Evolutionary conservation across 768 basidiomycete species (phyloP).

Genomic region (Kwoniella pini): DNA sequence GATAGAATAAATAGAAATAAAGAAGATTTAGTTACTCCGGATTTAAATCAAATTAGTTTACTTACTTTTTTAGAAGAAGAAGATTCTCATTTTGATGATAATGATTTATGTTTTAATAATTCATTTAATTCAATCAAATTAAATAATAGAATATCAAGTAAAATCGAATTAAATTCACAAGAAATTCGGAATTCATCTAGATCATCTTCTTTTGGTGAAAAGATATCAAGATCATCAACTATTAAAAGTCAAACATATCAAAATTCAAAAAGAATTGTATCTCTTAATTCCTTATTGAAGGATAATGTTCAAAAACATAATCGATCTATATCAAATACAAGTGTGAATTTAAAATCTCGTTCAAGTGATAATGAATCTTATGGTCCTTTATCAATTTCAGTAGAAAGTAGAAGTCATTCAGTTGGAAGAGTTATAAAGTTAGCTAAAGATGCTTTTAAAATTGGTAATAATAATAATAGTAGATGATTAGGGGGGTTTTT

Average conservation of each 20-base stretch:
- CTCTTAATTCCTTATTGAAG: background rate
- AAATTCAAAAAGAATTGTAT: background rate
- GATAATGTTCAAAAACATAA: too few species aligned
- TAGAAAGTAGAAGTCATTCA: too few species aligned
- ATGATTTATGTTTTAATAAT: too few species aligned
- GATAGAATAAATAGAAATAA: background rate
- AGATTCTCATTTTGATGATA: background rate
- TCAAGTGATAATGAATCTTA: too few species aligned
- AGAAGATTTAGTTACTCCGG: slow-evolving; percentile 7
- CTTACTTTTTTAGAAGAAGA: slow-evolving; percentile 10
- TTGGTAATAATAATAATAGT: background rate
- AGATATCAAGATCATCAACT: background rate
- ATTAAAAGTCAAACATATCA: background rate
- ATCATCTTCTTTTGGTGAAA: too few species aligned
- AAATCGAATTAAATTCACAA: too few species aligned
- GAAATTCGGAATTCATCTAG: too few species aligned
- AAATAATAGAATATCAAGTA: too few species aligned
- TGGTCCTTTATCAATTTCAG: background rate
- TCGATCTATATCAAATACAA: too few species aligned
- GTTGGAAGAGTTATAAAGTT: slow-evolving; percentile 9
- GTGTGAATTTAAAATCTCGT: too few species aligned
- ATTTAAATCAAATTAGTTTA: slow-evolving; percentile 4
- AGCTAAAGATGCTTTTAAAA: slow-evolving; percentile 10
- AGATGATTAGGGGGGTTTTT: background rate
- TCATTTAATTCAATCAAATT: background rate